These are phyloP conservation scores for Typha latifolia DNA, from an alignment of 176 grass and related monocot genomes.

Conservation along the genomic window DNA sequence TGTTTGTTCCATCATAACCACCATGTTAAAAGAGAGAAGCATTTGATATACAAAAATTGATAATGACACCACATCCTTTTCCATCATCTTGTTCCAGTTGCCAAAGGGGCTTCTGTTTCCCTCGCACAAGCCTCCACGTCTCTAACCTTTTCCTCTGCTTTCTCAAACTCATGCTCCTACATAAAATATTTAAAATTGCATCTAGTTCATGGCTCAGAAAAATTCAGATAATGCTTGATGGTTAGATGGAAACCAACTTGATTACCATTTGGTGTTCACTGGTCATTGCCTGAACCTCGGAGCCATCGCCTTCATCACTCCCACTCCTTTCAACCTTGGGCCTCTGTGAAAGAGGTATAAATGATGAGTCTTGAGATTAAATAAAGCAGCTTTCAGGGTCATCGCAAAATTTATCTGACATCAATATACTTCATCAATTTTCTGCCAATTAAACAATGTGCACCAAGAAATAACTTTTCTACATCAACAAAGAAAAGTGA, in stretches of 20 bases:
- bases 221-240: not conserved
- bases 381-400: not conserved
- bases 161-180: not conserved
- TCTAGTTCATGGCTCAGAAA: not conserved
- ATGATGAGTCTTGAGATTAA: not conserved
- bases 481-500: not conserved
- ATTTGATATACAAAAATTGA: too few species aligned
- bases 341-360: slow-evolving; percentile 4
- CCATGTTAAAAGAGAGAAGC: too few species aligned
- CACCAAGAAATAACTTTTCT: not conserved
- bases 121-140: not conserved
- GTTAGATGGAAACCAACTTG: not conserved
- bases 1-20: too few species aligned
- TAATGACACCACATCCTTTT: too few species aligned
- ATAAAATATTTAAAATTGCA: not conserved
- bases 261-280: not conserved
- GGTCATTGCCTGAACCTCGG: not conserved
- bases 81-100: not conserved
- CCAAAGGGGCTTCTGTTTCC: not conserved
- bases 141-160: not conserved
- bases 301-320: not conserved
- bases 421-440: not conserved
- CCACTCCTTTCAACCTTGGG: slow-evolving; percentile 2
- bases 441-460: not conserved
- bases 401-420: not conserved